A percentile compares a stretch with the other conserved stretches of the same genome.
These are phyloP conservation scores for Arabidopsis lyrata DNA, from an alignment of 441 rosid genomes.

Conservation along the genomic window DNA sequence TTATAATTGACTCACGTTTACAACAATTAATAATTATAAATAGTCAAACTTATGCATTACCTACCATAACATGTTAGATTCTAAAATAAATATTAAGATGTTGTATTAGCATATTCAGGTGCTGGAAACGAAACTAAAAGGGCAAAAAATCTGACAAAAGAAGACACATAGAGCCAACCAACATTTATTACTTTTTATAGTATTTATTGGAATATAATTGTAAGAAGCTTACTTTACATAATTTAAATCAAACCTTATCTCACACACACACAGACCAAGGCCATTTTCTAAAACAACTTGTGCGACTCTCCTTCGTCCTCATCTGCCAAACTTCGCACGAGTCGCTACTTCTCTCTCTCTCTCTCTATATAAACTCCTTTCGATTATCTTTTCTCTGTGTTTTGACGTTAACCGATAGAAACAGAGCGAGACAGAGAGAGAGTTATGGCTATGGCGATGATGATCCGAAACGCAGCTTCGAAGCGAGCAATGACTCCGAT, in stretches of 20 bases:
- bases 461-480: slow-evolving; percentile 46
- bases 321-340: slow-evolving; percentile 24
- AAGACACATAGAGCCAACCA: slow-evolving; percentile 15
- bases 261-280: slow-evolving; percentile 41
- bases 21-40: neutral
- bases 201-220: neutral
- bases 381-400: neutral
- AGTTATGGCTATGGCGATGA: slow-evolving; percentile 46
- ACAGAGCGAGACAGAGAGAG: neutral
- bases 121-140: neutral
- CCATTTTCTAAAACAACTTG: slow-evolving; percentile 26
- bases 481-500: slow-evolving; percentile 41
- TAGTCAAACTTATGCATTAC: neutral
- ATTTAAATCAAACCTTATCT: slow-evolving; percentile 26
- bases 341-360: slow-evolving; percentile 37
- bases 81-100: neutral
- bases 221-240: neutral
- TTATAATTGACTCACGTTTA: no score
- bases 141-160: slow-evolving; percentile 14
- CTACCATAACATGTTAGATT: neutral
- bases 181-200: neutral
- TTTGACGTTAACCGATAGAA: neutral
- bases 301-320: slow-evolving; percentile 33
- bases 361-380: neutral
- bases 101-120: slow-evolving; percentile 18